Evolutionary conservation across 352 stramenopile species (phyloP).

Genomic region (Globisporangium apiculatum): DNA sequence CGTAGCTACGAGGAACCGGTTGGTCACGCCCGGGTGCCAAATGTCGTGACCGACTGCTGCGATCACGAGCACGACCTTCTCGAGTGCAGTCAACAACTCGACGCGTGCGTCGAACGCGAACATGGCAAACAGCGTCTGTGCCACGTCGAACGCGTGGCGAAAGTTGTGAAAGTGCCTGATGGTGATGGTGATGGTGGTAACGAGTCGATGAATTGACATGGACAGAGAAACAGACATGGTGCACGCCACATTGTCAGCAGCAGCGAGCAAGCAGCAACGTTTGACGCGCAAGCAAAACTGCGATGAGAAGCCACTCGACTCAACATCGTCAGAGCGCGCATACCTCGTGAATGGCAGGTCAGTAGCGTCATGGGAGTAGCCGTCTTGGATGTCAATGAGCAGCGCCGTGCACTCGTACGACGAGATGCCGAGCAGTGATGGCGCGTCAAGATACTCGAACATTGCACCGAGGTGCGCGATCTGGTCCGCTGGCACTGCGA

Average conservation of each 20-base stretch:
- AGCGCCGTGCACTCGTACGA: constrained; percentile 5
- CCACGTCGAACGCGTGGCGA: constrained; percentile 21
- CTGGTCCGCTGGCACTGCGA: constrained; percentile 5
- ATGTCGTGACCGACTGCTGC: constrained; percentile 24
- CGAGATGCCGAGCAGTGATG: constrained; percentile 3
- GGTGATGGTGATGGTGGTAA: too few relatives aligned
- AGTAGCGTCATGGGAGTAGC: constrained; percentile 4
- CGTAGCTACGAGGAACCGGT: constrained; percentile 15
- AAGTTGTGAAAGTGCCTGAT: constrained; percentile 27
- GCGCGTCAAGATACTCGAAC: constrained; percentile 10
- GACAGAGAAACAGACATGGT: too few relatives aligned
- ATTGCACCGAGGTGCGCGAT: constrained; percentile 10
- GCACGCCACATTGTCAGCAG: neutral
- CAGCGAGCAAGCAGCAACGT: neutral
- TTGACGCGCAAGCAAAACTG: neutral
- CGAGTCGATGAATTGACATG: too few relatives aligned
- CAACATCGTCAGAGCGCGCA: too few relatives aligned
- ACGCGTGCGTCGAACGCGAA: constrained; percentile 9
- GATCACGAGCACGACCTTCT: constrained; percentile 18
- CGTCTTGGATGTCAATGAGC: constrained; percentile 8
- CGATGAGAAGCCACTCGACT: neutral
- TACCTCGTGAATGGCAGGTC: constrained; percentile 13
- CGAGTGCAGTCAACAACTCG: constrained; percentile 12
- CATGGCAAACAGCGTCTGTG: constrained; percentile 23
- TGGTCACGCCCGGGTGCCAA: constrained; percentile 19